Evolutionary conservation across 2,329 filamentous ascomycete species (phyloP).

Genomic region (Sclerotinia trifoliorum): DNA sequence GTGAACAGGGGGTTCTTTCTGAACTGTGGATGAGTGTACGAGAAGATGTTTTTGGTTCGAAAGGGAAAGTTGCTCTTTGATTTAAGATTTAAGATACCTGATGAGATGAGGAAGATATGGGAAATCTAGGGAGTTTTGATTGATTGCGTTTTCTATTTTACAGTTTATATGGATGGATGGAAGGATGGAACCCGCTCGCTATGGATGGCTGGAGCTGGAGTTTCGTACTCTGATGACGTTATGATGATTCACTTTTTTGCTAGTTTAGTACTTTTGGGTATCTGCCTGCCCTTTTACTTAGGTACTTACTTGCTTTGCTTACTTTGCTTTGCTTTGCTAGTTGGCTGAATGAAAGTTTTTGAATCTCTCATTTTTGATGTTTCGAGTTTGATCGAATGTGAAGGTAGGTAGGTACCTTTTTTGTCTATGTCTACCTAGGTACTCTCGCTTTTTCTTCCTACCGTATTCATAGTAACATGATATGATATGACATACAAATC

Average conservation of each 20-base stretch:
- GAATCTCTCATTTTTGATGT: neutral
- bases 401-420: neutral
- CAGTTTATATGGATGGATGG: neutral
- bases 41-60: conserved; percentile 47
- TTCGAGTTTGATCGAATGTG: neutral
- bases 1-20: conserved; percentile 49
- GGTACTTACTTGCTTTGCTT: neutral
- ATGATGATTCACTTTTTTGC: neutral
- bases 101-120: neutral
- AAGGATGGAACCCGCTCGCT: conserved; percentile 3
- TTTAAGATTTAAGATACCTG: too few species aligned
- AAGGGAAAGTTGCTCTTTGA: conserved; percentile 14
- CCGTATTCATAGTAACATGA: neutral
- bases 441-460: too few species aligned
- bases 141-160: neutral
- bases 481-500: neutral
- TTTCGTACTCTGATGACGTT: neutral
- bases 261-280: neutral
- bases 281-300: neutral
- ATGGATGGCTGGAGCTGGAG: conserved; percentile 14
- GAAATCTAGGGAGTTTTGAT: neutral
- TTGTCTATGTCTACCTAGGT: neutral
- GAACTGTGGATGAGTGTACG: conserved; percentile 57
- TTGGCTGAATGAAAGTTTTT: neutral
- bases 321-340: neutral